Evolutionary conservation across 345 rosid genomes (phyloP).

Genomic region (Eucalyptus viminalis): DNA sequence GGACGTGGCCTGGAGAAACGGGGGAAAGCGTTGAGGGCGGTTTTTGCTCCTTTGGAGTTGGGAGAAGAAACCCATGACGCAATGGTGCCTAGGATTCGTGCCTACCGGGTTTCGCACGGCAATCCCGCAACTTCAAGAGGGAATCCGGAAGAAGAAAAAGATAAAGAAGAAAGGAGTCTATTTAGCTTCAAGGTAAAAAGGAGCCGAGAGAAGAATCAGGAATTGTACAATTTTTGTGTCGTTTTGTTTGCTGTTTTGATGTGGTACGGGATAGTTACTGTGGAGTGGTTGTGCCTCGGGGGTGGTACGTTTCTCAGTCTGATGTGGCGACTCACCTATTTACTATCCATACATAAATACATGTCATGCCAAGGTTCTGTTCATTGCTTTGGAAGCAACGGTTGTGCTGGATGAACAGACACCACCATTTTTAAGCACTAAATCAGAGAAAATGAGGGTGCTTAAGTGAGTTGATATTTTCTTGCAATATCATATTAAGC

Average conservation of each 20-base stretch:
- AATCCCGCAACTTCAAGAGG: not conserved
- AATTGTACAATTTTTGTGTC: not conserved
- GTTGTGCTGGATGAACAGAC: too few species aligned
- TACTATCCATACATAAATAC: too few species aligned
- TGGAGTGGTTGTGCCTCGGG: not conserved
- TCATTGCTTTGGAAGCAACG: not conserved
- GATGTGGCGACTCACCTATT: not conserved
- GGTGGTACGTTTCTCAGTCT: not conserved
- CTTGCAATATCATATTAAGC: too few species aligned
- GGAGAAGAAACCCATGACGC: not conserved
- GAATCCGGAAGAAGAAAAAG: not conserved
- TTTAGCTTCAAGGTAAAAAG: not conserved
- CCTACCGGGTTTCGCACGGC: not conserved
- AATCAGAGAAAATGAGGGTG: too few species aligned
- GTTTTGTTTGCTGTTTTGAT: not conserved
- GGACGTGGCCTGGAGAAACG: not conserved
- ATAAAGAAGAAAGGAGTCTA: too few species aligned
- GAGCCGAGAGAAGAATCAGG: not conserved
- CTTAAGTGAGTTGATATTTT: too few species aligned
- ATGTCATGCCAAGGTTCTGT: not conserved
- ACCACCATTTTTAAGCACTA: too few species aligned
- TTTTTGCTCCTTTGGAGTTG: rapidly evolving
- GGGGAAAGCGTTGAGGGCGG: not conserved
- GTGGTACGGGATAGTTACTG: not conserved
- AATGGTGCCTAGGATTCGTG: not conserved